phyloP scores from a whole-genome alignment of 352 stramenopile genomes.

The Phytopythium montanum region DNA sequence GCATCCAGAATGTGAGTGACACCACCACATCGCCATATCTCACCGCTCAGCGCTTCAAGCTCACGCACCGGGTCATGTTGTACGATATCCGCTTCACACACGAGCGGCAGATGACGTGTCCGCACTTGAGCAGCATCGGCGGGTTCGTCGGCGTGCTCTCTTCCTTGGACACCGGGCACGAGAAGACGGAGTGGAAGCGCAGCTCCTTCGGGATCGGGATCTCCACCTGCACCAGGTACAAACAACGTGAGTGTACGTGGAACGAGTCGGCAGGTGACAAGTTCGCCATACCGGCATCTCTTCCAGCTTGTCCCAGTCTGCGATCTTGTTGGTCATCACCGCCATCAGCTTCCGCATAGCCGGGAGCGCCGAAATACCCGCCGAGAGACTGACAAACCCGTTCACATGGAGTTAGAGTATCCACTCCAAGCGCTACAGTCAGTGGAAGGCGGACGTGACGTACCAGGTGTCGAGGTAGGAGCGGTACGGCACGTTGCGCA shows the following conservation, averaged over 20 bases:
- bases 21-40: not conserved
- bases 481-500: conserved; percentile 63
- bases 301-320: conserved; percentile 70
- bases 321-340: conserved; percentile 77
- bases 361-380: conserved; percentile 61
- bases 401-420: not conserved
- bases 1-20: conserved; percentile 9
- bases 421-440: not conserved
- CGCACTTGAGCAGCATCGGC: conserved; percentile 84
- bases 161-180: conserved; percentile 85
- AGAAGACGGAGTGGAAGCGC: conserved; percentile 87
- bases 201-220: conserved; percentile 76
- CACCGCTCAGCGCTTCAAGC: not conserved
- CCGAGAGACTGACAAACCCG: conserved; percentile 44
- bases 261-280: not conserved
- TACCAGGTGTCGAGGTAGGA: conserved; percentile 79
- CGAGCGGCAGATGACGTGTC: conserved; percentile 78
- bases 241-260: not conserved
- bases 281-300: conserved; percentile 49
- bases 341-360: conserved; percentile 77
- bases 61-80: conserved; percentile 65
- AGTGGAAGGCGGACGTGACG: not conserved
- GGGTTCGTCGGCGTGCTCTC: conserved; percentile 81
- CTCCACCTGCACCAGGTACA: conserved; percentile 37
- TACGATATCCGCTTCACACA: conserved; percentile 82